Evolutionary conservation across 352 stramenopile genomes (phyloP).

Genomic region (Pythium brassicae): DNA sequence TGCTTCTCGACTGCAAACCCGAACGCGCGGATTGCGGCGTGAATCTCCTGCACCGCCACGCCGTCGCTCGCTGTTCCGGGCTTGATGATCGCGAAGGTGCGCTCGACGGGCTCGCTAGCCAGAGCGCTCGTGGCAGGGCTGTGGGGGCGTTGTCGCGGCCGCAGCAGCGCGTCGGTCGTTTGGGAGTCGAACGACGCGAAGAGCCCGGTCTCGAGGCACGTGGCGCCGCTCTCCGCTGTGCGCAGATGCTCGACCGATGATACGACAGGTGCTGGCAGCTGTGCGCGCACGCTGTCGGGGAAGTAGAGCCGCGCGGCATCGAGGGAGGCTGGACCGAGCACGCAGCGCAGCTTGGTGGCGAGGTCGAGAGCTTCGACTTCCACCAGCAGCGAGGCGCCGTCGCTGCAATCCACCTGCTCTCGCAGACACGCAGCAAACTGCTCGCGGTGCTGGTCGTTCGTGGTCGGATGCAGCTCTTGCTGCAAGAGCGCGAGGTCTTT

Average conservation of each 20-base stretch:
- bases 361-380: constrained; percentile 43
- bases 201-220: constrained; percentile 40
- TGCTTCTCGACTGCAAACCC: constrained; percentile 49
- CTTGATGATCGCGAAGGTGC: constrained; percentile 63
- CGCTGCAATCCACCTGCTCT: not conserved
- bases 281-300: constrained; percentile 39
- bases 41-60: constrained; percentile 26
- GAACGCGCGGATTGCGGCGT: constrained; percentile 30
- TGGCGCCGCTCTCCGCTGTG: constrained; percentile 18
- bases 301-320: constrained; percentile 35
- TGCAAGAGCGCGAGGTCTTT: constrained; percentile 1
- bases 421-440: not conserved
- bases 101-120: constrained; percentile 13
- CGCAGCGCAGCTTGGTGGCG: constrained; percentile 22
- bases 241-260: constrained; percentile 18
- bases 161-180: constrained; percentile 4
- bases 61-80: constrained; percentile 37
- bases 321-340: constrained; percentile 34
- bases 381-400: constrained; percentile 12
- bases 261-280: constrained; percentile 15
- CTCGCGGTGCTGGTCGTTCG: constrained; percentile 4
- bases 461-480: constrained; percentile 7
- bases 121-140: not conserved
- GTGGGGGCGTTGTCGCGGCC: no score
- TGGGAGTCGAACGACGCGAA: constrained; percentile 26